These are phyloP conservation scores for Globisporangium iwayamae DNA, from an alignment of 352 stramenopile genomes.

Conservation along the genomic window DNA sequence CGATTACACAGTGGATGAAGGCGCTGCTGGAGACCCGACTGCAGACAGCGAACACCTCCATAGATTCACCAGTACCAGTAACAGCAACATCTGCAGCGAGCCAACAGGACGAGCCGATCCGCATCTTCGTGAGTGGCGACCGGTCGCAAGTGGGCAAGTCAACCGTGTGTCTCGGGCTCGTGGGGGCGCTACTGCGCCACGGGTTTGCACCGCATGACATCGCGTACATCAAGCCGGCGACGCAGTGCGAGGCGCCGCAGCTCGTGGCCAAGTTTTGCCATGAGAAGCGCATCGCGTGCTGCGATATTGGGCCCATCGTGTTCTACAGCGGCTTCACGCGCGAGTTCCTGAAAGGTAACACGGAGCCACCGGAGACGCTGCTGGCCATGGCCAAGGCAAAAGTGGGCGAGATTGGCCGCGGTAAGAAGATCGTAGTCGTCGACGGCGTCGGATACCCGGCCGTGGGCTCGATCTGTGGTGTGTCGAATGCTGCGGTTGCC, in stretches of 20 bases:
- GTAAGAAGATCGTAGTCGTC: conserved; percentile 93
- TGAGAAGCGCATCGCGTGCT: conserved; percentile 80
- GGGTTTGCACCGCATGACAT: conserved; percentile 73
- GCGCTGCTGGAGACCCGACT: conserved; percentile 31
- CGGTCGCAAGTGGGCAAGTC: conserved; percentile 95
- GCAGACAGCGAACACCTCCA: background rate
- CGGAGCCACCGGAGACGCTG: conserved; percentile 78
- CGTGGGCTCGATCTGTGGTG: conserved; percentile 75
- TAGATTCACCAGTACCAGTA: background rate
- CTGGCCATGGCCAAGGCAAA: conserved; percentile 78
- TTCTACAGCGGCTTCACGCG: conserved; percentile 97
- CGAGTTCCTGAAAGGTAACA: conserved; percentile 93
- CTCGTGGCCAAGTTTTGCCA: conserved; percentile 93
- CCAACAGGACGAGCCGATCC: conserved; percentile 23
- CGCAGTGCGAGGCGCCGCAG: conserved; percentile 95
- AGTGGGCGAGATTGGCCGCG: conserved; percentile 84
- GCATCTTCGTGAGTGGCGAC: conserved; percentile 75
- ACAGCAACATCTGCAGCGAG: background rate
- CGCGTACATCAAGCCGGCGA: conserved; percentile 98
- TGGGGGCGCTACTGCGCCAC: conserved; percentile 85
- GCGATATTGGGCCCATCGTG: conserved; percentile 92
- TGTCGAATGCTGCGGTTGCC: conserved; percentile 76
- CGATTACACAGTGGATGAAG: conserved; percentile 33
- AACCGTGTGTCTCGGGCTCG: conserved; percentile 92
- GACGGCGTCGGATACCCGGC: conserved; percentile 97